These are phyloP conservation scores for Xylariaceae sp. DNA, from an alignment of 2,329 filamentous ascomycete genomes.

Conservation along the genomic window DNA sequence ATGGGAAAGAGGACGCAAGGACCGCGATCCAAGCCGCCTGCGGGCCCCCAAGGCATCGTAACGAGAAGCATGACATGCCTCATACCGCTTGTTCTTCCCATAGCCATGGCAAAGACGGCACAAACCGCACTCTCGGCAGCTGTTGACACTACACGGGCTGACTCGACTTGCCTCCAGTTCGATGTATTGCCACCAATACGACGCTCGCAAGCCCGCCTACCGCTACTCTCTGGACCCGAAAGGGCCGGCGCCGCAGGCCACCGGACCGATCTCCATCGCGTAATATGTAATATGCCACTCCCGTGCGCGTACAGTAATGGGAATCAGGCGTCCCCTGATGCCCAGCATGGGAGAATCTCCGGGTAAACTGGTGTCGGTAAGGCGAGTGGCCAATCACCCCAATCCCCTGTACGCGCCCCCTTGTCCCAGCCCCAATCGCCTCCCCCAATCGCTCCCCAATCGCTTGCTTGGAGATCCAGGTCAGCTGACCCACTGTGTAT, in stretches of 20 bases:
- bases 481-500: no score
- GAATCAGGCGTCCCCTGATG: constrained; percentile 7
- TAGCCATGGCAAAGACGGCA: neutral
- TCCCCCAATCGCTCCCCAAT: no score
- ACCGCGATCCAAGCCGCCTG: neutral
- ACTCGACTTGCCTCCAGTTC: neutral
- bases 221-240: neutral
- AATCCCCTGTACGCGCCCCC: constrained; percentile 2
- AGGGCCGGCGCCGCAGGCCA: neutral
- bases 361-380: constrained; percentile 17
- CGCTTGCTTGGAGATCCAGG: no score
- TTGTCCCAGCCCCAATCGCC: no score
- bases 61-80: neutral
- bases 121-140: no score
- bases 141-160: neutral
- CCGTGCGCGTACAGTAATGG: constrained; percentile 11
- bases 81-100: neutral
- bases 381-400: constrained; percentile 10
- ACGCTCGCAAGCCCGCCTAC: neutral
- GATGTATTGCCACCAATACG: neutral
- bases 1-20: neutral
- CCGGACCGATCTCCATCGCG: constrained; percentile 6
- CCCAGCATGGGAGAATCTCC: constrained; percentile 16
- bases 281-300: constrained; percentile 10
- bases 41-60: neutral